These are phyloP conservation scores for Anacardium occidentale DNA, from an alignment of 345 rosid species.

Conservation along the genomic window DNA sequence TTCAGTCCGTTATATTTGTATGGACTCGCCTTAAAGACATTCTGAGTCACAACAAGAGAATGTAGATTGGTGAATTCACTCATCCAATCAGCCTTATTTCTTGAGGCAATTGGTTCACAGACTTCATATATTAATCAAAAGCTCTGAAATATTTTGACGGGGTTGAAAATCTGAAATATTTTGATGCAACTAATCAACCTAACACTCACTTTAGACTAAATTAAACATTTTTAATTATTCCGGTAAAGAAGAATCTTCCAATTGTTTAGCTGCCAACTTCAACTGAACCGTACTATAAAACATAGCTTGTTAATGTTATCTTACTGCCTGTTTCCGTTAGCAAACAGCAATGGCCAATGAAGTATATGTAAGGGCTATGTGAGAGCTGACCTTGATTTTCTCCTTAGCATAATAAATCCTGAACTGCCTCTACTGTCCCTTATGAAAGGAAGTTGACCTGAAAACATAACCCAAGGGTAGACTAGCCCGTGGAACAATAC, in stretches of 20 bases:
- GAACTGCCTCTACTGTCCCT: background rate
- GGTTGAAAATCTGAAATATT: background rate
- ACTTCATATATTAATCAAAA: background rate
- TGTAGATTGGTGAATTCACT: too few relatives aligned
- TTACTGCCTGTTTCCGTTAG: background rate
- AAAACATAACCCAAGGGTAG: background rate
- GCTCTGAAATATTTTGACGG: too few relatives aligned
- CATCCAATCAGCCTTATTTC: too few relatives aligned
- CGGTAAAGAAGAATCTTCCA: background rate
- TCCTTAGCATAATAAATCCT: background rate
- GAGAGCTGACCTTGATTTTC: background rate
- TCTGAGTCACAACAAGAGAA: constrained; percentile 4
- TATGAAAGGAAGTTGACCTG: background rate
- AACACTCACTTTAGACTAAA: background rate
- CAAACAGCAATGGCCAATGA: background rate
- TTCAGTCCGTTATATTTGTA: constrained; percentile 34
- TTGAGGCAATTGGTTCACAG: too few relatives aligned
- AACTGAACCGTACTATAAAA: background rate
- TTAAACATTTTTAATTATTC: background rate
- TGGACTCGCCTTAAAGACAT: constrained; percentile 25
- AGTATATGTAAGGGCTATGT: background rate
- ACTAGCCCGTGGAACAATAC: too few relatives aligned
- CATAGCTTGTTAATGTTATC: background rate
- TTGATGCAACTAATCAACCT: background rate
- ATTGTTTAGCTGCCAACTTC: constrained; percentile 1